Base-by-base conservation (phyloP, 768 basidiomycete species). In the Tylopilus vinaceipallidus region DNA sequence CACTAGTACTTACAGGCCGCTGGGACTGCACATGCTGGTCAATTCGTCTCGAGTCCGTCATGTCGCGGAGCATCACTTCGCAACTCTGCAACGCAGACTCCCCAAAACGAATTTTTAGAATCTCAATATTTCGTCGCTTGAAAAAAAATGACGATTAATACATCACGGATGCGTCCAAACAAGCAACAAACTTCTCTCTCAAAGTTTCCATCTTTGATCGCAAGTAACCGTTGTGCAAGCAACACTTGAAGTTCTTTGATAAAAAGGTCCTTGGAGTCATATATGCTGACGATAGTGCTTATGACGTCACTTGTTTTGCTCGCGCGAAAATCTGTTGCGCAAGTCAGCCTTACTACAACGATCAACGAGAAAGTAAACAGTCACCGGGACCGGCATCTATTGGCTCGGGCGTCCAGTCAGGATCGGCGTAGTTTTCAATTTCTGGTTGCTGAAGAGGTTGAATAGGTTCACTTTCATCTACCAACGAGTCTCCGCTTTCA, bases 31-130 rank as follows among this genome's bases (percentile, higher is more conserved):
- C 81, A 64, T 88, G 87, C n/a, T 82, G 81, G 64, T 98, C 91
- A 42, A 87, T 88, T 29, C 92, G 81, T 60, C 84, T 86, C 34
- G 95, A 97, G 67, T 98, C 94, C 3, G 91, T 88, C 83, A 98
- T 89, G 66, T 99, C 97, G 62, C 85, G 90, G 63, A 98, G 73
- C 97, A 99, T 98, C 47, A 99, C 94, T 64, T 98, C 95, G 73
- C 95, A 98, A 6, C 93, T 89, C 65, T 97, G 93, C 48, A 99
- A 69, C 3, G 93, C 84, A 1, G 84, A 77, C 60, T 98, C 97
- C 19, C 97, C 97, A 60, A 99, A 99, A 3, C 97, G 86, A 47
- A 95, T 80, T 73, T 98, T 98, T 53, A 99, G 72, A 36, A 95
- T 90, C 67, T 97, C 95, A 52, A 98, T 83, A 60, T 91, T 97